Evolutionary conservation across 805 yeast genomes (phyloP), one percentile per base, ranked within the genome.

Genomic region (Lipomyces orientalis): DNA sequence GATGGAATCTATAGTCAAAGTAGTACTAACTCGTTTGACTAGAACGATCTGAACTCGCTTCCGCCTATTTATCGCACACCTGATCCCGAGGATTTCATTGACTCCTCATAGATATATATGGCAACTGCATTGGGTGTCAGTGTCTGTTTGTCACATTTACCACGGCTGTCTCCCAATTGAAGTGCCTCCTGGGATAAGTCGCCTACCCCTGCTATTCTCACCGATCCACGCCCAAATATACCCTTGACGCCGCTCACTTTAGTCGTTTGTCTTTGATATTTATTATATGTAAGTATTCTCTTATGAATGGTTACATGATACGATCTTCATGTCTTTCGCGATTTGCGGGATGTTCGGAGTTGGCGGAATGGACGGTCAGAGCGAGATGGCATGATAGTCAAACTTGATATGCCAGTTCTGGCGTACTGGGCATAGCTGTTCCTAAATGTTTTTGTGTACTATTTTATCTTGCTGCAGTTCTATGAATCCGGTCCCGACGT

Each of bases 61-160:
- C 8, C 49, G 22, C 16, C 59, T 39, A 34, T 46, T 35, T 43
- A 16, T n/a, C 2, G 25, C 14, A 37, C 37, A 31, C 46, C 29
- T 12, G 19, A 16, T 37, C 14, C 25, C 43, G 31, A 25, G n/a
- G 10, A 37, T 64, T n/a, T 16, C 29, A 25, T 49, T 34, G 19
- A 52, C 9, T 25, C 29, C 16, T 25, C 16, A 22, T 31, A 25
- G 34, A 25, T 25, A 29, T 52, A 52, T 52, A 52, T 52, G 55
- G 55, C 55, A 52, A 22, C 34, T 52, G 34, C 7, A 25, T 31
- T 31, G n/a, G n/a, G 55, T 52, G 55, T 16, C 55, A n/a, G 59
- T 57, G 52, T 29, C 46, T 19, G n/a, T 52, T 31, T 60, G 19
- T 37, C 37, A 19, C 31, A 58, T 25, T 59, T 60, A 37, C 63